Percentiles rank a stretch among this genome's conserved stretches.
These are phyloP conservation scores for Penicillium simplicissimum DNA, from an alignment of 495 filamentous ascomycete species.

Conservation along the genomic window DNA sequence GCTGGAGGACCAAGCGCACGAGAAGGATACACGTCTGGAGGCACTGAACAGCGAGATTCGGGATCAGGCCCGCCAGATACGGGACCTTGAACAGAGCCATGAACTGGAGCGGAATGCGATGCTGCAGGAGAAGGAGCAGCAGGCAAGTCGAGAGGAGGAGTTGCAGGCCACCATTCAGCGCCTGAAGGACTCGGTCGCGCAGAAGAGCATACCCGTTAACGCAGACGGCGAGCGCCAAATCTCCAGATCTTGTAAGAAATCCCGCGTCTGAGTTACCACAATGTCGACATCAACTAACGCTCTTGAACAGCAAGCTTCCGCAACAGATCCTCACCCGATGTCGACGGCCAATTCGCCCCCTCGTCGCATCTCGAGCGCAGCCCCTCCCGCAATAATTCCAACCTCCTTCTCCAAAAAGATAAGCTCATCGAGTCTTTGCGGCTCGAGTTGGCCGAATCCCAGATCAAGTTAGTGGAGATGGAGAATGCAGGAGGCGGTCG, in stretches of 20 bases:
- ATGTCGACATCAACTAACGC: conserved; percentile 25
- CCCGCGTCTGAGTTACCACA: conserved; percentile 4
- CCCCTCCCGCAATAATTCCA: conserved; percentile 82
- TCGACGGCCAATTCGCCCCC: conserved; percentile 83
- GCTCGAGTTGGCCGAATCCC: conserved; percentile 88
- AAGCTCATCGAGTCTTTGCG: conserved; percentile 90
- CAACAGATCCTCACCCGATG: conserved; percentile 45
- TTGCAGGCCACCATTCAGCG: conserved; percentile 85
- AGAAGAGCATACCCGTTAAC: conserved; percentile 61
- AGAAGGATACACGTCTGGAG: conserved; percentile 79
- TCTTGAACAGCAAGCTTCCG: conserved; percentile 51
- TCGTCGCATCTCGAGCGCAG: conserved; percentile 76
- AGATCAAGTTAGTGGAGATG: conserved; percentile 93
- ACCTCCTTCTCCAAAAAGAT: conserved; percentile 89
- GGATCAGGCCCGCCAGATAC: conserved; percentile 73
- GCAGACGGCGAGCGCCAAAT: conserved; percentile 63
- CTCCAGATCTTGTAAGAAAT: conserved; percentile 67
- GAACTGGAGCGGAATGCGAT: conserved; percentile 85
- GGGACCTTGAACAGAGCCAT: conserved; percentile 87
- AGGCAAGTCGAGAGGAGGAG: conserved; percentile 78
- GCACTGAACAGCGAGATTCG: conserved; percentile 75
- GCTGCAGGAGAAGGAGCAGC: conserved; percentile 88
- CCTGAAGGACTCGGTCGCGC: conserved; percentile 81
- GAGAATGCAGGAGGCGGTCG: conserved; percentile 88
- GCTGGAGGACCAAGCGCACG: conserved; percentile 82